These are phyloP conservation scores for Fagus crenata DNA, from an alignment of 306 rosid genomes.

Conservation along the genomic window DNA sequence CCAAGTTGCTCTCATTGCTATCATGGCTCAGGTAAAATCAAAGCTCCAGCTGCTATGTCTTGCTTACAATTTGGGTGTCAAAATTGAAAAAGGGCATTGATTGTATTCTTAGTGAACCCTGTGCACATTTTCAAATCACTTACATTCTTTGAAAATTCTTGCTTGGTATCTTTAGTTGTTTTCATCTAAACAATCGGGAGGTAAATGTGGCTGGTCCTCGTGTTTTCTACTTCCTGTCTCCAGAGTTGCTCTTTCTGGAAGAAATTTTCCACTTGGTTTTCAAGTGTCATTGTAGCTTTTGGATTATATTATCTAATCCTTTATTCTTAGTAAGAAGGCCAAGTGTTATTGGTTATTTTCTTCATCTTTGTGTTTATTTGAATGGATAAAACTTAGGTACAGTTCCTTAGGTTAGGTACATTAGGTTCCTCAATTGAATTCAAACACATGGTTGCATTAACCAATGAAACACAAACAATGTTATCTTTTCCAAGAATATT, in stretches of 20 bases:
- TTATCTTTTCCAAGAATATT: too few species aligned
- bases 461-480: too few species aligned
- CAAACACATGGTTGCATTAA: too few species aligned
- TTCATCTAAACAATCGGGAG: background rate
- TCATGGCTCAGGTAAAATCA: slow-evolving; percentile 89
- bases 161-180: background rate
- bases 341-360: background rate
- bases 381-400: too few species aligned
- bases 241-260: background rate
- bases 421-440: too few species aligned
- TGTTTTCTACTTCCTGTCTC: background rate
- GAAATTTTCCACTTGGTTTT: background rate
- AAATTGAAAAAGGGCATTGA: background rate
- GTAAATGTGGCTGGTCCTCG: background rate
- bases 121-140: background rate
- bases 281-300: background rate
- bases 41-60: slow-evolving; percentile 11
- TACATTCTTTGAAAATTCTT: background rate
- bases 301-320: background rate
- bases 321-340: slow-evolving; percentile 19
- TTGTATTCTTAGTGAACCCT: background rate
- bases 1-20: slow-evolving; percentile 87
- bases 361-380: background rate
- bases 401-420: too few species aligned
- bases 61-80: slow-evolving; percentile 3